These are phyloP conservation scores for Aspergillus sp. DNA, from an alignment of 2,329 filamentous ascomycete species.

Conservation along the genomic window DNA sequence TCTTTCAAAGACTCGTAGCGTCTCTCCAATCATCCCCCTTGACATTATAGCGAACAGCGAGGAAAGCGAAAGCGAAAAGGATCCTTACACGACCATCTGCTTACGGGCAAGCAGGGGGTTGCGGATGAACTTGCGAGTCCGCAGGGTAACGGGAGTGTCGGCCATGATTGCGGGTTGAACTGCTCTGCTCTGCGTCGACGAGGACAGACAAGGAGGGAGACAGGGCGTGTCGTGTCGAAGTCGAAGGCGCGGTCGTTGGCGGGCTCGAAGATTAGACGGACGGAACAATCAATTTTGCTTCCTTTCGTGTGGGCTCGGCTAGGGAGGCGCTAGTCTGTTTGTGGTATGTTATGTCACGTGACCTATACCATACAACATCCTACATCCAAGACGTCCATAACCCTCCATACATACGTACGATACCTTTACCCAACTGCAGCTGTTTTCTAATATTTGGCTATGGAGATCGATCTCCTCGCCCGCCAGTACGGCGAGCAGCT, in stretches of 20 bases:
- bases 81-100: slow-evolving; percentile 97
- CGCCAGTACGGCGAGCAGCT: slow-evolving; percentile 80
- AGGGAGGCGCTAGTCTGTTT: slow-evolving; percentile 32
- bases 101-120: slow-evolving; percentile 98
- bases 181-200: slow-evolving; percentile 25
- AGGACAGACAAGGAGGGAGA: slow-evolving; percentile 24
- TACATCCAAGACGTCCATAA: background rate
- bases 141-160: slow-evolving; percentile 73
- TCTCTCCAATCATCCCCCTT: background rate
- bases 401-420: background rate
- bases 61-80: slow-evolving; percentile 30
- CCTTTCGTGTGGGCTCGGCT: slow-evolving; percentile 41
- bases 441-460: background rate
- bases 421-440: background rate
- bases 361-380: background rate
- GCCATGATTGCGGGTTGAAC: slow-evolving; percentile 70
- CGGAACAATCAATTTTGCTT: slow-evolving; percentile 32
- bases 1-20: background rate
- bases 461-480: slow-evolving; percentile 25
- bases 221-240: slow-evolving; percentile 23
- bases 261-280: slow-evolving; percentile 26
- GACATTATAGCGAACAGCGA: slow-evolving; percentile 4
- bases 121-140: slow-evolving; percentile 99
- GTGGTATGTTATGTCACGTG: slow-evolving; percentile 9
- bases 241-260: slow-evolving; percentile 25